Evolutionary conservation across 1,284 basidiomycete species (phyloP), one percentile per base, ranked within the genome.

Genomic region (Kalmanozyma brasiliensis): DNA sequence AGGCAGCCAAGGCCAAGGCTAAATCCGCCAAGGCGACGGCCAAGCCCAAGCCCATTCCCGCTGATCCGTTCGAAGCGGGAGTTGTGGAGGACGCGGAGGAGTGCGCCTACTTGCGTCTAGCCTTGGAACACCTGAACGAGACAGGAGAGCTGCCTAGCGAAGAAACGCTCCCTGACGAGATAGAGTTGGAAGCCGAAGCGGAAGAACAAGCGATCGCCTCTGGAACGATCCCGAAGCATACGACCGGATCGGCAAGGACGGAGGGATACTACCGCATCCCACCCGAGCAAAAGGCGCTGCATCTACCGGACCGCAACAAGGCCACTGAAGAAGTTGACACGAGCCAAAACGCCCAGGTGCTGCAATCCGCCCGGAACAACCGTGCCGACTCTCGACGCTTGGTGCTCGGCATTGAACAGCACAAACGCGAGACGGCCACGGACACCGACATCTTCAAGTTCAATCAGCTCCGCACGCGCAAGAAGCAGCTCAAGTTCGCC

Each of bases 401-500:
- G 49, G 93, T 91, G 0, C 90, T 92, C 74, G 94, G 93, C n/a
- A 86, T 98, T 80, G 96, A 98, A 81, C 91, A 95, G 84, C 91
- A 95, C 84, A 93, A 94, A 77, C 87, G 86, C 76, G 84, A 81
- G 26, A 80, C 84, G 2, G 83, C 83, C 11, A 82, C 83, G 24
- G 86, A 86, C 41, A 84, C 85, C 8, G 86, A 87, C 73, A 79
- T 87, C 22, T 85, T 98, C 86, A 95, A 97, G 85, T 98, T 98
- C 86, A 98, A 98, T 83, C 96, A 98, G 85, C 87, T 99, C 34
- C 91, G 96, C 82, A 94, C 93, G 35, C 87, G 96, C 64, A 98
- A 98, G 88, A 99, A 99, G 85, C 93, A 97, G 80, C 87, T 99
- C 49, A 90, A 92, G 33, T 99, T 99, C 79, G 91, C 94, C 9